Conservation (phyloP, 768 basidiomycete genomes). For the Kwoniella mangroviensis region DNA sequence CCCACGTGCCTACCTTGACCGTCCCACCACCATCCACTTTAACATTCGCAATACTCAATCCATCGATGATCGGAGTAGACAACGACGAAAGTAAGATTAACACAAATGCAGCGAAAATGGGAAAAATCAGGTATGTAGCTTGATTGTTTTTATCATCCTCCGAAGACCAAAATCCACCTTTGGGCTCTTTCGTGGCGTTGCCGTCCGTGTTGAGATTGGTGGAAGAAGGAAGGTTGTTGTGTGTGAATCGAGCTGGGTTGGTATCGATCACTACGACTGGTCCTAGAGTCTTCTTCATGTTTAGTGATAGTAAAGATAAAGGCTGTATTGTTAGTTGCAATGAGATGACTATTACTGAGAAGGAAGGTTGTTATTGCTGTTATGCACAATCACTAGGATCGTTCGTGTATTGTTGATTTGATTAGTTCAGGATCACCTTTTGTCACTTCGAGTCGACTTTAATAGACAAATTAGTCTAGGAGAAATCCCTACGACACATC, state of each 20-base stretch:
- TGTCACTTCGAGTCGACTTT: not conserved
- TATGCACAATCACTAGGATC: not conserved
- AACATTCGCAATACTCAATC: constrained; percentile 33
- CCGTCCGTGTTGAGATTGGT: not conserved
- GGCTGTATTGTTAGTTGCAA: not conserved
- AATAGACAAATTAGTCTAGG: not conserved
- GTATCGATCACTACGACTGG: constrained; percentile 34
- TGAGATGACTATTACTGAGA: too few relatives aligned
- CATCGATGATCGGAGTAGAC: constrained; percentile 39
- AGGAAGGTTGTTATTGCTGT: not conserved
- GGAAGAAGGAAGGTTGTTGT: not conserved
- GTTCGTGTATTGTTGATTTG: not conserved
- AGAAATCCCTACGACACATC: not conserved
- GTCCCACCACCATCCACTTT: constrained; percentile 18
- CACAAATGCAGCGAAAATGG: constrained; percentile 33
- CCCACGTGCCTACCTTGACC: constrained; percentile 41
- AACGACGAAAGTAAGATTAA: constrained; percentile 35
- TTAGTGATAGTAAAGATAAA: not conserved
- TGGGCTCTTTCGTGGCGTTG: not conserved
- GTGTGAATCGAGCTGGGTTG: constrained; percentile 18
- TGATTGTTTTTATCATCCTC: constrained; percentile 41
- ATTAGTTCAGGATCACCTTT: not conserved
- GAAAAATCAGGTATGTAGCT: constrained; percentile 50
- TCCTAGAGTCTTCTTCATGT: constrained; percentile 30
- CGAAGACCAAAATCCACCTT: not conserved